Evolutionary conservation across 202 grass and related monocot genomes (phyloP).

Genomic region (Setaria viridis): DNA sequence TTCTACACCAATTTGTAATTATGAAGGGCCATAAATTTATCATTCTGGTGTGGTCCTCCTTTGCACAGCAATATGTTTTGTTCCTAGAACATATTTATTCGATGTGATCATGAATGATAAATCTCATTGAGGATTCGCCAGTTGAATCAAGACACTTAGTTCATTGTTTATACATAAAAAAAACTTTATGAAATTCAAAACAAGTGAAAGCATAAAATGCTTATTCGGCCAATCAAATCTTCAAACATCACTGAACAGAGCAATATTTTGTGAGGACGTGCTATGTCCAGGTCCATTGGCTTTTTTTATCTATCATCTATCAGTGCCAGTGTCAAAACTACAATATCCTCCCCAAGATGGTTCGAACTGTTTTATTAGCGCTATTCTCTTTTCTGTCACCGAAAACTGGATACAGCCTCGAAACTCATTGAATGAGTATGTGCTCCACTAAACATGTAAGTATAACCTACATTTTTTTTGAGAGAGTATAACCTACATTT

Average conservation of each 20-base stretch:
- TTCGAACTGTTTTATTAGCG: slow-evolving; percentile 21
- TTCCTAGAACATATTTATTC: neutral
- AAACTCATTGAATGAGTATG: slow-evolving; percentile 11
- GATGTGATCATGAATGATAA: neutral
- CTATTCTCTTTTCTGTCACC: neutral
- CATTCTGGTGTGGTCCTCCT: neutral
- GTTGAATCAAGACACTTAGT: neutral
- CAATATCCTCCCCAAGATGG: neutral
- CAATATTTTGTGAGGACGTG: neutral
- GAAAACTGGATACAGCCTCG: neutral
- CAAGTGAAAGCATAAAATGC: neutral
- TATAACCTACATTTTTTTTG: no score
- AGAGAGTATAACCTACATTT: no score
- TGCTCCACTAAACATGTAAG: neutral
- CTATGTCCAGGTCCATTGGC: slow-evolving; percentile 2
- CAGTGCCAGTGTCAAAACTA: neutral
- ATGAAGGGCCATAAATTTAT: neutral
- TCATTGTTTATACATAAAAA: neutral
- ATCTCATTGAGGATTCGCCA: neutral
- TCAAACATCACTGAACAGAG: neutral
- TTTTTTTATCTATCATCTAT: neutral
- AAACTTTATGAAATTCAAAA: neutral
- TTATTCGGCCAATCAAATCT: neutral
- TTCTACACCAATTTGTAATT: neutral
- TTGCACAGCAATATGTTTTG: neutral